A percentile compares a stretch with the other conserved stretches of the same genome.
Conservation (phyloP, 768 basidiomycete species). For the Leccinum truebloodii region DNA sequence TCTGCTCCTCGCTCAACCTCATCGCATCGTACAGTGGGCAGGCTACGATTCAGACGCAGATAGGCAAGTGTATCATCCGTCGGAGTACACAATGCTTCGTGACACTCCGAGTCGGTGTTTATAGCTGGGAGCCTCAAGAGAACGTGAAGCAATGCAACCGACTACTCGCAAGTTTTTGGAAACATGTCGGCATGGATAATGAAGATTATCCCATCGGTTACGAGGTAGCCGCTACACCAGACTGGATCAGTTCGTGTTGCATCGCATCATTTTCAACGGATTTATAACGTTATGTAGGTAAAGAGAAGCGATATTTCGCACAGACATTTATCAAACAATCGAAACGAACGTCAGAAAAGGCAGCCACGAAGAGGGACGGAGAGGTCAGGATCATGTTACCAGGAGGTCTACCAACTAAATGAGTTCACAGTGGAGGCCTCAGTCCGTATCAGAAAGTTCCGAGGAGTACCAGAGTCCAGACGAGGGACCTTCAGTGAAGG, state of each 20-base stretch:
- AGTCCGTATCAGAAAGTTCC: conserved; percentile 15
- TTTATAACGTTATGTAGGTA: conserved; percentile 28
- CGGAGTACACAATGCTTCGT: not conserved
- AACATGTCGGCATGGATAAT: conserved; percentile 57
- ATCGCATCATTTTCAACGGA: not conserved
- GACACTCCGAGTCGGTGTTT: not conserved
- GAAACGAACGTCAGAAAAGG: conserved; percentile 18
- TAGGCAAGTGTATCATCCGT: conserved; percentile 42
- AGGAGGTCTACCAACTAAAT: conserved; percentile 2
- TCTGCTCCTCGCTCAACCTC: conserved; percentile 4
- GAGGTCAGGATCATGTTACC: conserved; percentile 14
- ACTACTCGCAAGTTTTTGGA: conserved; percentile 65
- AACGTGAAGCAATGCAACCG: conserved; percentile 61
- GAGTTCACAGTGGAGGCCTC: conserved; percentile 18
- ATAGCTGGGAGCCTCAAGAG: conserved; percentile 68
- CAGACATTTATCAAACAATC: conserved; percentile 28
- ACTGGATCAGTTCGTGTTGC: conserved; percentile 58
- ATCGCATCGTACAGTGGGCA: conserved; percentile 54
- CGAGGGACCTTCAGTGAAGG: not conserved
- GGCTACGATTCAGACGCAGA: conserved; percentile 58
- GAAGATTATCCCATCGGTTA: conserved; percentile 53
- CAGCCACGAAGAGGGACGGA: conserved; percentile 20
- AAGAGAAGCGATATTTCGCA: conserved; percentile 41
- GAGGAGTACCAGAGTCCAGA: conserved; percentile 14
- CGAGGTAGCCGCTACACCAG: conserved; percentile 39